Evolutionary conservation across 306 rosid genomes (phyloP).

Genomic region (Herpetospermum pedunculosum): DNA sequence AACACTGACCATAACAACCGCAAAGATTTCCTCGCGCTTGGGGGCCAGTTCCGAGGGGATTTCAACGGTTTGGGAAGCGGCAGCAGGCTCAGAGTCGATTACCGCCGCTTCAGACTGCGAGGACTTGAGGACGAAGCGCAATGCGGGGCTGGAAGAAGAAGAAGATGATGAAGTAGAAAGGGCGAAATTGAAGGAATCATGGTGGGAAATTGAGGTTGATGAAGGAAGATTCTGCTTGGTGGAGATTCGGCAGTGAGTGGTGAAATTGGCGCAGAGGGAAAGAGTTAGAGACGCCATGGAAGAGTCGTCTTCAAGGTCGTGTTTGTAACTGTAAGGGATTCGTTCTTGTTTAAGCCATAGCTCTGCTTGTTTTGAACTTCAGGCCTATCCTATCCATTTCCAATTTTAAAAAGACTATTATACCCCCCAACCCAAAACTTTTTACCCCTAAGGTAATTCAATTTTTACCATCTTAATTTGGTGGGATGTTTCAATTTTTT

Average conservation of each 20-base stretch:
- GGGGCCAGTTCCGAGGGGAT: constrained; percentile 26
- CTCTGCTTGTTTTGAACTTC: background rate
- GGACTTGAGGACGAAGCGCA: constrained; percentile 31
- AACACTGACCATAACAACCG: constrained; percentile 74
- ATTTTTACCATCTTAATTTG: too few species aligned
- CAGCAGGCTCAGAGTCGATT: constrained; percentile 16
- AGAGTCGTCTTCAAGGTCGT: background rate
- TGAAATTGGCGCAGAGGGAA: constrained; percentile 48
- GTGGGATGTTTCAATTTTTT: too few species aligned
- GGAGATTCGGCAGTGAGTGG: constrained; percentile 44
- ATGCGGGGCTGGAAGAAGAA: constrained; percentile 28
- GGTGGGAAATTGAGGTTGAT: background rate
- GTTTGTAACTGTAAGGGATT: background rate
- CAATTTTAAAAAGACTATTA: background rate
- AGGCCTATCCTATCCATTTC: constrained; percentile 14
- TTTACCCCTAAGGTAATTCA: too few species aligned
- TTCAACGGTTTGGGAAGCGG: constrained; percentile 21
- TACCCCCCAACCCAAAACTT: background rate
- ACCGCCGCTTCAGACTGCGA: constrained; percentile 13
- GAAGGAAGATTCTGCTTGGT: constrained; percentile 8
- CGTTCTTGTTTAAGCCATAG: background rate
- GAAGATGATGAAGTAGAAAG: constrained; percentile 31
- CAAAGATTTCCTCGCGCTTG: constrained; percentile 64
- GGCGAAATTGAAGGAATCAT: constrained; percentile 8
- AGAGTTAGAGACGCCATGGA: constrained; percentile 61